Base-by-base conservation (phyloP, 306 rosid species). In the Aeschynomene evenia region DNA sequence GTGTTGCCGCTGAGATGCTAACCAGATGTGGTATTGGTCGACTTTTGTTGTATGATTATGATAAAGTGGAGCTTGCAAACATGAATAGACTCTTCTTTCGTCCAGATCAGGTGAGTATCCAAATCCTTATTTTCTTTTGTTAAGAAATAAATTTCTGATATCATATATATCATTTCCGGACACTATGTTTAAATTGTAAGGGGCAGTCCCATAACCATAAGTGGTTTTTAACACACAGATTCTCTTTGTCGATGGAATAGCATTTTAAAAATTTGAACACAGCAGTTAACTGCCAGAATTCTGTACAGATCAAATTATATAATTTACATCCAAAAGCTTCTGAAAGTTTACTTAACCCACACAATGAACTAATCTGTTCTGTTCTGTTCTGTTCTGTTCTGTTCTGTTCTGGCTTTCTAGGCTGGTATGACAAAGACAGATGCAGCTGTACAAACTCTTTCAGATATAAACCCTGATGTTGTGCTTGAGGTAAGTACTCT, bases 21-120 rank as follows among this genome's bases (percentile, higher is more conserved):
- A 94, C 96, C 48, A 88, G 99, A 83, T 94, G 99, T 57, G 99
- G 99, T 72, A 91, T 91, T 50, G 99, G 99, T 72, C 92, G 99
- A 70, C 92, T 94, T 76, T 77, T 94, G 85, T 80, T 94, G 79
- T 94, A 94, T 70, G 99, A 94, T 84, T 94, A 94, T 77, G 99
- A 94, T 68, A 94, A 91, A 84, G 99, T 94, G 80, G 97, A 94
- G 86, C 87, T 91, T 61, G 99, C 99, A 66, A 91, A 94, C 87
- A 94, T 94, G 99, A 94, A 94, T 75, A 83, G 97, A 77, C 81
- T 94, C 62, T 94, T 94, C 85, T 94, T 94, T 79, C 99, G 96
- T 39, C 99, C 99, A 39, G 99, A 91, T 66, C 99, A 91, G 94
- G 97, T 85, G 66, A 46, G 66, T 62, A 23, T 73, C 39, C 43